A percentile compares a stretch with the other conserved stretches of the same genome.
phyloP scores from a whole-genome alignment of 1,284 basidiomycete species.

The Rhodotorula sp. region DNA sequence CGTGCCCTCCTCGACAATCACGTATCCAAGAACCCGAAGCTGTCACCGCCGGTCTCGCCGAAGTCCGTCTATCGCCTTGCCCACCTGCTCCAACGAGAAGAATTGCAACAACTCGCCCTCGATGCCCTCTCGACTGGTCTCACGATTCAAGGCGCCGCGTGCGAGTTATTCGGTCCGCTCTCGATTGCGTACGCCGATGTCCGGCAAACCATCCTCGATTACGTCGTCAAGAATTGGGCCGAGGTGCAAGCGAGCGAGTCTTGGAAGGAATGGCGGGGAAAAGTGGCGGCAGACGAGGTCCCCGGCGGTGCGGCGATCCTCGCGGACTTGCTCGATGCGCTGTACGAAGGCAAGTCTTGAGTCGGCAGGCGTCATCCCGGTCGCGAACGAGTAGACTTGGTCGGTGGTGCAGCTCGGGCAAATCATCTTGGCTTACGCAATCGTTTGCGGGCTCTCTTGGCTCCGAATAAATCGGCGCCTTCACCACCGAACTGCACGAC shows the following conservation, averaged over 20 bases:
- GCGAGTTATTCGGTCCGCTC: neutral
- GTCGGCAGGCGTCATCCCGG: too few relatives aligned
- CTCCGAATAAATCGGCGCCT: too few relatives aligned
- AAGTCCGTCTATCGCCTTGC: slow-evolving; percentile 10
- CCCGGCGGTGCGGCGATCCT: neutral
- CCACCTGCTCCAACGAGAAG: slow-evolving; percentile 5
- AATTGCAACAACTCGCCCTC: neutral
- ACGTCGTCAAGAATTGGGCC: slow-evolving; percentile 8
- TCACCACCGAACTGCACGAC: too few relatives aligned
- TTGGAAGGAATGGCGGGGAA: neutral
- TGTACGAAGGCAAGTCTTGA: neutral
- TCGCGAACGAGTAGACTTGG: too few relatives aligned
- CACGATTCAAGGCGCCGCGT: neutral
- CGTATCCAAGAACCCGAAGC: neutral
- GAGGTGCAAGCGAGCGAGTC: neutral
- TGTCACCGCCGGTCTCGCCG: slow-evolving; percentile 6
- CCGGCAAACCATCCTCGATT: neutral
- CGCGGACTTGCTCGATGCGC: neutral
- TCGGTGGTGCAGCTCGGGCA: too few relatives aligned
- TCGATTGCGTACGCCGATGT: neutral
- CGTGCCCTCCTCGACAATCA: too few relatives aligned
- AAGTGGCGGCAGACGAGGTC: neutral
- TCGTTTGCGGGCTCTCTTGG: too few relatives aligned
- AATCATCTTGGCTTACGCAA: too few relatives aligned
- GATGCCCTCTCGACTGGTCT: neutral